Evolutionary conservation across 345 rosid genomes (phyloP).

Genomic region (Rhodamnia argentea): DNA sequence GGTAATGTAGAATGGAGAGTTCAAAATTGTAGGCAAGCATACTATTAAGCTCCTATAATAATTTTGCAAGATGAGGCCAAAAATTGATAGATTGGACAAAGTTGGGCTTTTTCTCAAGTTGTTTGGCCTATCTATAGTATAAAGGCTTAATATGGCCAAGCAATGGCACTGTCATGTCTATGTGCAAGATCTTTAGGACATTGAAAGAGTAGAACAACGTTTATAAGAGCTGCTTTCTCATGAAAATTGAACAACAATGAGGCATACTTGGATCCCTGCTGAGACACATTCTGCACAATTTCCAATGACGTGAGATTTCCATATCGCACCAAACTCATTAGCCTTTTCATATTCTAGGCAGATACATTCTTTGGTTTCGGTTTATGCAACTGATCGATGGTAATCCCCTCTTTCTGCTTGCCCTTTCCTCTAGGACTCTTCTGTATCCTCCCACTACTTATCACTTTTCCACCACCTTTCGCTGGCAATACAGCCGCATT

Average conservation of each 20-base stretch:
- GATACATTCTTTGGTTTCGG: conserved; percentile 47
- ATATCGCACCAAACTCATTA: conserved; percentile 42
- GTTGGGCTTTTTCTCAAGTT: too few relatives aligned
- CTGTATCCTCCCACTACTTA: conserved; percentile 1
- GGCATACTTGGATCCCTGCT: too few relatives aligned
- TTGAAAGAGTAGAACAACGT: too few relatives aligned
- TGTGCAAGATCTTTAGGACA: too few relatives aligned
- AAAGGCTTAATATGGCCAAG: too few relatives aligned
- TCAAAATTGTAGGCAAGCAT: too few relatives aligned
- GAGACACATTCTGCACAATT: too few relatives aligned
- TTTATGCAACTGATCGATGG: conserved; percentile 35
- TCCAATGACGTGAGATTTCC: conserved; percentile 33
- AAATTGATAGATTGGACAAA: neutral
- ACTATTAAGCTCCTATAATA: neutral
- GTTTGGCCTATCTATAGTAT: too few relatives aligned
- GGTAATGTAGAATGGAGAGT: neutral
- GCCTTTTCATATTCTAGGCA: conserved; percentile 64
- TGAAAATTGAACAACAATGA: too few relatives aligned
- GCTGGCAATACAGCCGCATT: too few relatives aligned
- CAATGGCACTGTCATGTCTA: too few relatives aligned
- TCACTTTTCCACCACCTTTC: neutral
- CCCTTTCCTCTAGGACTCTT: conserved; percentile 12
- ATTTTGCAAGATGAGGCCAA: neutral
- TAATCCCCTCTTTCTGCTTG: conserved; percentile 28
- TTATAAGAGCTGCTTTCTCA: too few relatives aligned